Base-by-base conservation (phyloP, 306 rosid genomes). In the Vigna nakashimae region DNA sequence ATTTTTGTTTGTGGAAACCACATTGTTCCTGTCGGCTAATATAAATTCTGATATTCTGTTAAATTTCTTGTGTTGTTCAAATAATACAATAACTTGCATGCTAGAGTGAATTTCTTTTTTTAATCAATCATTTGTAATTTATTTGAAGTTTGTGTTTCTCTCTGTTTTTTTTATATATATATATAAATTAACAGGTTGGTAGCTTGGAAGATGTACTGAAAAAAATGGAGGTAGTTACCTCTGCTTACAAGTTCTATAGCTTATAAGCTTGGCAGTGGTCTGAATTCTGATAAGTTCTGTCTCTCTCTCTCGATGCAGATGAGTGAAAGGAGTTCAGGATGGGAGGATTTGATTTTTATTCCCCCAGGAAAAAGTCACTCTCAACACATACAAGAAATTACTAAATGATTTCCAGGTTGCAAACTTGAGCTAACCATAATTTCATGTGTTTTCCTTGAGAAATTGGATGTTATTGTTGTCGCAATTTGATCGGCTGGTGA, bases 271-370 rank as follows among this genome's bases (percentile, higher is more conserved):
- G 40, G 55, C 65, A 62, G 45, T 69, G 70, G 70, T 71, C 15
- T 69, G 64, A 42, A 51, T 81, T 43, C 16, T 84, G 70, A 82
- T 26, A 63, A 70, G 65, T 68, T 78, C 59, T 79, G 72, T 53
- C 55, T 34, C 48, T 40, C 40, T 45, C 16, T 43, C 49, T 43
- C 51, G 72, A 77, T 81, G 84, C 93, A 92, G 99, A 77, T 69
- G 76, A 92, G 93, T 78, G 93, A 95, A 59, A 88, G 75, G 76
- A 88, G 75, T 69, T 86, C 89, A 13, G 99, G 97, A 40, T 95
- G 99, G 99, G 99, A 95, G 69, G 99, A 92, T 88, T 79, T 95
- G 82, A 88, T 95, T 80, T 95, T 95, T 80, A 87, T 95, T 86
- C 99, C 98, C 26, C 98, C 98, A 1, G 98, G 98, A 20, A 92